phyloP scores from a whole-genome alignment of 768 basidiomycete genomes.

The Rossbeevera mucosa region DNA sequence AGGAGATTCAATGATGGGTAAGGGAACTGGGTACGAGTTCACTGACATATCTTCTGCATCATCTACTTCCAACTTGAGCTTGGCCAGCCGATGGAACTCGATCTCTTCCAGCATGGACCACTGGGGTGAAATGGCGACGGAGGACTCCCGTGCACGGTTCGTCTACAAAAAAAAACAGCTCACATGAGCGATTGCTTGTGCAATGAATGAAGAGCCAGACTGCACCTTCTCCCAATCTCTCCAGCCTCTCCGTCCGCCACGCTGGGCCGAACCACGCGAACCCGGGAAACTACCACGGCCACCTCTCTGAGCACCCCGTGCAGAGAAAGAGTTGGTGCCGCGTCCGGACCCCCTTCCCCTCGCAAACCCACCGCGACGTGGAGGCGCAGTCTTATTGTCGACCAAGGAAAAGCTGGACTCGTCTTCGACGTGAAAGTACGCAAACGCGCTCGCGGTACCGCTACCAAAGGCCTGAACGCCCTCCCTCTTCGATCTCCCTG shows the following conservation, averaged over 20 bases:
- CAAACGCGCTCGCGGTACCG: constrained; percentile 85
- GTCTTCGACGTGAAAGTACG: constrained; percentile 97
- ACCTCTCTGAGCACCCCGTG: constrained; percentile 44
- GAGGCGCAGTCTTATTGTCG: constrained; percentile 73
- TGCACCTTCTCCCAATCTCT: constrained; percentile 92
- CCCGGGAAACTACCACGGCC: constrained; percentile 40
- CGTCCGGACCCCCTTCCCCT: constrained; percentile 44
- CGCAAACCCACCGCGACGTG: constrained; percentile 65
- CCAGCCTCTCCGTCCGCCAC: constrained; percentile 63
- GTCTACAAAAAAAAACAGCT: constrained; percentile 40
- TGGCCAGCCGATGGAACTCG: constrained; percentile 88
- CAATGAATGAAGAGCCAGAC: background rate
- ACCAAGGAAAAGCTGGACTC: constrained; percentile 96
- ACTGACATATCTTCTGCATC: constrained; percentile 85
- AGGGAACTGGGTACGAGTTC: background rate
- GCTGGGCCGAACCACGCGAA: constrained; percentile 40
- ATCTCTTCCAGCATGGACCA: constrained; percentile 98
- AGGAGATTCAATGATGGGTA: constrained; percentile 6
- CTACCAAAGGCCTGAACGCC: constrained; percentile 86
- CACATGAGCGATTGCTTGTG: constrained; percentile 1
- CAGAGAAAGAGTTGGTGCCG: constrained; percentile 29
- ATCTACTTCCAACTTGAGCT: constrained; percentile 91
- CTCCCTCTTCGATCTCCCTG: constrained; percentile 63
- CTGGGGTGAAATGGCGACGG: constrained; percentile 84
- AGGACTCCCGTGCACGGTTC: constrained; percentile 84